A percentile compares a stretch with the other conserved stretches of the same genome.
phyloP scores from a whole-genome alignment of 2,329 filamentous ascomycete species.

The Colletotrichum salicis region DNA sequence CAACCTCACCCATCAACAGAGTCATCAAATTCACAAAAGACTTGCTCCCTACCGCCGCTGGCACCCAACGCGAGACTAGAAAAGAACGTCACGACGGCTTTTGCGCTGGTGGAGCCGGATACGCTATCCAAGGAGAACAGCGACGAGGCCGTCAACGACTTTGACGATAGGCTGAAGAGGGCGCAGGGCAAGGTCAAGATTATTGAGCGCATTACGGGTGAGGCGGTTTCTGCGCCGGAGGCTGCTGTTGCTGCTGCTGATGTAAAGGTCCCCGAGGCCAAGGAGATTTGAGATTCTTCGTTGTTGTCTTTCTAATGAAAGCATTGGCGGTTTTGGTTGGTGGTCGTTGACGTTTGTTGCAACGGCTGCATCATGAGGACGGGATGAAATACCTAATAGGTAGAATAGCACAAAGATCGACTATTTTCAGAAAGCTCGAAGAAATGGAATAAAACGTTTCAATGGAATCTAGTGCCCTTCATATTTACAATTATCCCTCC shows the following conservation, averaged over 20 bases:
- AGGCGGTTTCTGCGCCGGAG: constrained; percentile 37
- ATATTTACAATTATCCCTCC: constrained; percentile 43
- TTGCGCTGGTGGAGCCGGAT: constrained; percentile 81
- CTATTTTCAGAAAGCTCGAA: neutral
- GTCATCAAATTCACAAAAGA: neutral
- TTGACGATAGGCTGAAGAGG: constrained; percentile 87
- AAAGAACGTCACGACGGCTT: constrained; percentile 80
- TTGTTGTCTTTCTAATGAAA: no score
- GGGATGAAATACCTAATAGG: constrained; percentile 2
- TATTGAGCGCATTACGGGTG: constrained; percentile 75
- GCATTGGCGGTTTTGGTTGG: neutral
- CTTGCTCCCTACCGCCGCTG: constrained; percentile 52
- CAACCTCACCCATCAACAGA: neutral
- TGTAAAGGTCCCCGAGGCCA: constrained; percentile 6
- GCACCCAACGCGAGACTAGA: constrained; percentile 71
- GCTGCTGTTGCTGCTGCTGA: neutral
- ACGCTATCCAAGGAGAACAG: constrained; percentile 84
- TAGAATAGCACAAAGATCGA: neutral
- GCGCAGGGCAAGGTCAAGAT: constrained; percentile 87
- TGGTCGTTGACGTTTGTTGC: neutral
- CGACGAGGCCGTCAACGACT: constrained; percentile 89
- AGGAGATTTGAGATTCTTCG: neutral
- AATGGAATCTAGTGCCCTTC: constrained; percentile 43
- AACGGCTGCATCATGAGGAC: neutral
- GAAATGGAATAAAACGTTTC: constrained; percentile 16